A percentile compares a stretch with the other conserved stretches of the same genome.
These are phyloP conservation scores for Phytophthora sojae DNA, from an alignment of 352 stramenopile species.

Conservation along the genomic window DNA sequence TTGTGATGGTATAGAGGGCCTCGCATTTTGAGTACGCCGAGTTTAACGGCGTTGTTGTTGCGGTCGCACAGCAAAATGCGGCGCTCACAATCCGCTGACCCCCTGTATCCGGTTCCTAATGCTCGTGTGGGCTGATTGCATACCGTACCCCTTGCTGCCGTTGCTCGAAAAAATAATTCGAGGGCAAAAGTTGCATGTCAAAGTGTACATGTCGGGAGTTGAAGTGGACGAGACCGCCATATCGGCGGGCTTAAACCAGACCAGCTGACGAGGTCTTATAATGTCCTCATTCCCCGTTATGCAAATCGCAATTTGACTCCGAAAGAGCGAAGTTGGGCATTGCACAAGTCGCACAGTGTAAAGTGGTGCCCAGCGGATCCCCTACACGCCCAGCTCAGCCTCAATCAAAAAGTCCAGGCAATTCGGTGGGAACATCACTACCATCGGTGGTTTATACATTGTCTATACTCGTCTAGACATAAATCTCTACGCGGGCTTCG, in stretches of 20 bases:
- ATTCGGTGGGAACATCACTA: not conserved
- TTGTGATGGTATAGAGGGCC: not conserved
- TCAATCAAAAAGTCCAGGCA: not conserved
- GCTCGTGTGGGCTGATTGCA: constrained; percentile 6
- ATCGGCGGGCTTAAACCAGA: constrained; percentile 2
- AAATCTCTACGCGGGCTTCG: not conserved
- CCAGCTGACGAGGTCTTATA: not conserved
- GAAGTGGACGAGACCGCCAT: not conserved
- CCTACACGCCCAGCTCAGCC: not conserved
- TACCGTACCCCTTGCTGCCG: not conserved
- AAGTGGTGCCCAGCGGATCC: constrained; percentile 3
- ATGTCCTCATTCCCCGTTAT: not conserved
- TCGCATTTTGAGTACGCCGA: not conserved
- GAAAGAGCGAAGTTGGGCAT: constrained; percentile 19
- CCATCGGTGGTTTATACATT: constrained; percentile 21
- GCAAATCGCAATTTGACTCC: constrained; percentile 23
- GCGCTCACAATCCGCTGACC: constrained; percentile 4
- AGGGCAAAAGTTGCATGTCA: not conserved
- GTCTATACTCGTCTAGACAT: constrained; percentile 26
- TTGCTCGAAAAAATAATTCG: not conserved
- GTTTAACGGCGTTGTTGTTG: not conserved
- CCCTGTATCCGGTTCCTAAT: constrained; percentile 9
- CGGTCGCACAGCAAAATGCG: not conserved
- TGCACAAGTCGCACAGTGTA: constrained; percentile 20
- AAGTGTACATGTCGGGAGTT: not conserved